phyloP scores from a whole-genome alignment of 2,329 filamentous ascomycete species.

The Dothiorella sarmentorum region DNA sequence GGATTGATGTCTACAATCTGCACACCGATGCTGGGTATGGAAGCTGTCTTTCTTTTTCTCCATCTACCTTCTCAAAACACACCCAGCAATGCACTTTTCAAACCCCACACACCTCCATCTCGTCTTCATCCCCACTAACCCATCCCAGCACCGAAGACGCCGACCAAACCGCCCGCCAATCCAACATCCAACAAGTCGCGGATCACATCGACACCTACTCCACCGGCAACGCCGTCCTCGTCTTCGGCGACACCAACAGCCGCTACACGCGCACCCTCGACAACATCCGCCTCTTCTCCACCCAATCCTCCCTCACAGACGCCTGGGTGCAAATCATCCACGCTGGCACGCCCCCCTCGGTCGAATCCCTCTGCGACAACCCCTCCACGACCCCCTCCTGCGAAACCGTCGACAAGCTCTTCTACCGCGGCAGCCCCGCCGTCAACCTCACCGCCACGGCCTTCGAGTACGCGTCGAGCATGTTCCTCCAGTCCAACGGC shows the following conservation, averaged over 20 bases:
- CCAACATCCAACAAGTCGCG: slow-evolving; percentile 59
- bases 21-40: slow-evolving; percentile 63
- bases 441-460: slow-evolving; percentile 47
- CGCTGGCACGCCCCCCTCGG: slow-evolving; percentile 23
- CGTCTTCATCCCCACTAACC: not conserved
- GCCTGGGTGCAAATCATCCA: slow-evolving; percentile 56
- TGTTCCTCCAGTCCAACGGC: slow-evolving; percentile 58
- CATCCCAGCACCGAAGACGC: slow-evolving; percentile 40
- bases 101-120: too few relatives aligned
- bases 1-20: slow-evolving; percentile 63
- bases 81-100: not conserved
- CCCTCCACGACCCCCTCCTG: slow-evolving; percentile 54
- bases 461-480: slow-evolving; percentile 54
- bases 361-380: slow-evolving; percentile 52
- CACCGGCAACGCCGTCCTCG: slow-evolving; percentile 58
- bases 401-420: slow-evolving; percentile 66
- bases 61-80: too few relatives aligned
- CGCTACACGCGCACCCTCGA: slow-evolving; percentile 59
- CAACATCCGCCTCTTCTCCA: slow-evolving; percentile 50
- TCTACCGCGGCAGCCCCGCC: slow-evolving; percentile 54
- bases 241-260: slow-evolving; percentile 64
- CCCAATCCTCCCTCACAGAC: slow-evolving; percentile 54
- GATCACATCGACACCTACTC: slow-evolving; percentile 56
- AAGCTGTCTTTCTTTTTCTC: slow-evolving; percentile 1
- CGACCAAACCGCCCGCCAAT: slow-evolving; percentile 55